Conservation (phyloP, 2,329 filamentous ascomycete genomes). For the Thelonectria rubi region DNA sequence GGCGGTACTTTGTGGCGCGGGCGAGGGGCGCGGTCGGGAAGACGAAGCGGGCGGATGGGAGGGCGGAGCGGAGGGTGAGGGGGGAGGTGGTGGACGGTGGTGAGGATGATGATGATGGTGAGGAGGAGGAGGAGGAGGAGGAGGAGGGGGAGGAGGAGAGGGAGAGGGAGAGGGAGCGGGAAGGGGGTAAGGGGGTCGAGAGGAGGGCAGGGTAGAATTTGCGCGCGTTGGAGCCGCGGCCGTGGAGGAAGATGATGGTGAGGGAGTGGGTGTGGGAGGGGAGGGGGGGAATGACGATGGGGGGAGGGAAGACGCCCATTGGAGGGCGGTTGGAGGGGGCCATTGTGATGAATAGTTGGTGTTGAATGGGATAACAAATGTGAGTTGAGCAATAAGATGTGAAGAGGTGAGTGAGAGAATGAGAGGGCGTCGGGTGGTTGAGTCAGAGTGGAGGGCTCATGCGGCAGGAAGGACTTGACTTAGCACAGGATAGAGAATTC, state of each 20-base stretch:
- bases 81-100: background rate
- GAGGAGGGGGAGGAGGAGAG: background rate
- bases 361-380: background rate
- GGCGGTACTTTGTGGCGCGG: constrained; percentile 46
- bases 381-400: background rate
- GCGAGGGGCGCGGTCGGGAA: constrained; percentile 58
- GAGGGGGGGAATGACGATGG: constrained; percentile 32
- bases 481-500: too few species aligned
- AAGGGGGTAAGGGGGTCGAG: constrained; percentile 20
- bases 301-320: constrained; percentile 39
- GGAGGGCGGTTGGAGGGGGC: constrained; percentile 1
- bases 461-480: too few species aligned
- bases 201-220: constrained; percentile 54
- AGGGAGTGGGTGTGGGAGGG: constrained; percentile 48
- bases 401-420: background rate
- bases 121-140: background rate
- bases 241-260: constrained; percentile 60
- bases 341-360: background rate
- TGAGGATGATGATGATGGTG: too few species aligned
- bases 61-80: constrained; percentile 43
- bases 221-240: constrained; percentile 54
- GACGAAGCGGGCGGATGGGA: constrained; percentile 58
- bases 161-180: background rate
- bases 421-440: background rate
- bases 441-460: too few species aligned